These are phyloP conservation scores for Fusarium oxysporum DNA, from an alignment of 2,329 filamentous ascomycete genomes.

Conservation along the genomic window DNA sequence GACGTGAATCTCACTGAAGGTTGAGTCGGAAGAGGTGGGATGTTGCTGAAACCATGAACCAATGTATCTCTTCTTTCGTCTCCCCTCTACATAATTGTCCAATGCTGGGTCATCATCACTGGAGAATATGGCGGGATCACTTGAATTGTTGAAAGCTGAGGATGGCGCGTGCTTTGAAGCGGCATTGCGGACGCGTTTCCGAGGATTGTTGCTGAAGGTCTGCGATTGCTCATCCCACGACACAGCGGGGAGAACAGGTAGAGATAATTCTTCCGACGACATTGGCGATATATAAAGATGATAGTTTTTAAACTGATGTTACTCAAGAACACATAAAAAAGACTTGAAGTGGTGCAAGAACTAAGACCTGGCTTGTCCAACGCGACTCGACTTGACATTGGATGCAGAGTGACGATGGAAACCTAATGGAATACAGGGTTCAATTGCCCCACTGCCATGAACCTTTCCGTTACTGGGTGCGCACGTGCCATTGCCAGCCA, in stretches of 20 bases:
- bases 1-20: slow-evolving; percentile 55
- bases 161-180: slow-evolving; percentile 45
- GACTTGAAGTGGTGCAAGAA: slow-evolving; percentile 16
- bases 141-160: slow-evolving; percentile 69
- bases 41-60: slow-evolving; percentile 77
- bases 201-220: slow-evolving; percentile 53
- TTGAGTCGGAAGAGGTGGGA: slow-evolving; percentile 62
- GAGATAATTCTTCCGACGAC: slow-evolving; percentile 57
- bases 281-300: slow-evolving; percentile 12
- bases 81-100: slow-evolving; percentile 70
- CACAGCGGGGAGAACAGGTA: slow-evolving; percentile 54
- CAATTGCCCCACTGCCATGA: slow-evolving; percentile 35
- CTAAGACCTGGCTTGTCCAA: slow-evolving; percentile 16
- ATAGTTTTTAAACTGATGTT: not conserved
- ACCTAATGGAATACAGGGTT: slow-evolving; percentile 34
- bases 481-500: slow-evolving; percentile 42
- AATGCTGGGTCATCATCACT: slow-evolving; percentile 76
- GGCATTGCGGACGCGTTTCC: slow-evolving; percentile 54
- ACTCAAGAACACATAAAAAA: slow-evolving; percentile 16
- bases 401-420: slow-evolving; percentile 39
- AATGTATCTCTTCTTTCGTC: slow-evolving; percentile 71
- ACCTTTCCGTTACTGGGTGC: slow-evolving; percentile 29
- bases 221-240: slow-evolving; percentile 55
- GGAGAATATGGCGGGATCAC: slow-evolving; percentile 78
- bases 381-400: slow-evolving; percentile 15